Evolutionary conservation across 164 flowering plant species (phyloP), one percentile per base, ranked within the genome.

Genomic region (Chimonanthus praecox): DNA sequence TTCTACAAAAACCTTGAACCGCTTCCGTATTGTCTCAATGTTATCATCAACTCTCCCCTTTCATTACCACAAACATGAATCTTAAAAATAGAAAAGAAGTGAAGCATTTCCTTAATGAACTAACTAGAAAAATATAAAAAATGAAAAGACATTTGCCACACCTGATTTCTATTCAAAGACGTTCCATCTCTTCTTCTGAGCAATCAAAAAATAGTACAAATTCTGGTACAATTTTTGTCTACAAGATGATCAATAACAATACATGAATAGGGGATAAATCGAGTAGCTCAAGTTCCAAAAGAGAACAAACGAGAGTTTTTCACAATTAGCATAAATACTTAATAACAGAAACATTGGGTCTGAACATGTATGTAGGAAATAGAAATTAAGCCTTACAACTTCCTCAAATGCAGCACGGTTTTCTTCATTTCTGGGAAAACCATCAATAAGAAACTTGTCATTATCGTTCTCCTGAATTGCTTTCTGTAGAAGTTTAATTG

Each of bases 1-100:
- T 70, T 92, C 98, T 48, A 85, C 46, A 68, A 87, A 92, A 71
- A 91, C 94, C 80, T 87, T 91, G 58, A 92, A 88, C 63, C 96
- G 83, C 85, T 92, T 92, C 84, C 87, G 77, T 74, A 91, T 88
- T n/a, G 98, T 92, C 65, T 88, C 94, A 70, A 88, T 84, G 83
- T 92, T 92, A 74, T 95, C 98, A 87, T 95, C 98, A 69, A 80
- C 97, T 80, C 98, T 84, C 79, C 97, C 97, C 97, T 93, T 76
- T 49, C 80, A 68, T 46, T 8, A 61, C 50, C 77, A 73, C 4
- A 72, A 44, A 67, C 15, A 33, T 6, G 51, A 58, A 9, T 16
- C 6, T 21, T 9, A 7, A 21, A 21, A 43, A 47, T 33, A 15
- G 9, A 67, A 15, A 68, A 5, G 3, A 49, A 33, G 16, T 49